These are phyloP conservation scores for grape (Vitis vinifera) DNA, from an alignment of 164 flowering plant genomes.

Conservation along the genomic window DNA sequence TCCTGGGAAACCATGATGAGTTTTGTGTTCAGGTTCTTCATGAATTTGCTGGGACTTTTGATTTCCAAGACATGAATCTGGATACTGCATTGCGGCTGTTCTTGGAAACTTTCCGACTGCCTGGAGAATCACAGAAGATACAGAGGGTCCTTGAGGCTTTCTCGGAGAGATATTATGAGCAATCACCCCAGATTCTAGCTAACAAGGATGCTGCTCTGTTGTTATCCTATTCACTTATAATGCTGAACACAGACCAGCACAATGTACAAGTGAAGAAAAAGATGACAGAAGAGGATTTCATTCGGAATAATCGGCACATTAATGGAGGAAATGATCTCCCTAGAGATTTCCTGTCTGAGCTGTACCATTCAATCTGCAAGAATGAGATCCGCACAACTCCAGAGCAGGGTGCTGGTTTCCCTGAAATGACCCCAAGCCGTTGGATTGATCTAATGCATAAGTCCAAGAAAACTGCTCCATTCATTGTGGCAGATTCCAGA, in stretches of 20 bases:
- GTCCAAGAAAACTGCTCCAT: conserved; percentile 48
- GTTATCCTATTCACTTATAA: conserved; percentile 57
- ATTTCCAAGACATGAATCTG: conserved; percentile 61
- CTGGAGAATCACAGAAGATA: conserved; percentile 77
- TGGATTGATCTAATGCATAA: conserved; percentile 60
- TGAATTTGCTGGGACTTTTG: conserved; percentile 65
- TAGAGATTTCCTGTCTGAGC: conserved; percentile 40
- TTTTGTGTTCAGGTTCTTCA: conserved; percentile 71
- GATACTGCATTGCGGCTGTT: conserved; percentile 63
- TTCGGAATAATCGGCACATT: conserved; percentile 59
- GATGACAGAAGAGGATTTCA: conserved; percentile 72
- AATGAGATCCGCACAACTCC: conserved; percentile 59
- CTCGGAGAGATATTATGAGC: conserved; percentile 67
- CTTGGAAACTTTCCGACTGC: conserved; percentile 63
- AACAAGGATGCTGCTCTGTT: conserved; percentile 71
- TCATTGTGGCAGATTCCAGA: conserved; percentile 40
- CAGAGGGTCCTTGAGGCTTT: conserved; percentile 77
- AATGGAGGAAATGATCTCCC: conserved; percentile 74
- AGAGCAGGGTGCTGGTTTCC: conserved; percentile 43
- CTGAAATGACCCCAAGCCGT: conserved; percentile 57
- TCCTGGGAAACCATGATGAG: conserved; percentile 67
- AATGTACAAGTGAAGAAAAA: conserved; percentile 72
- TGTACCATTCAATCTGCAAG: conserved; percentile 52
- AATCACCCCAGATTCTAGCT: conserved; percentile 50
- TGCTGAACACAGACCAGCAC: conserved; percentile 79